Base-by-base conservation (phyloP, 352 stramenopile species). In the Pythium rishiriense region DNA sequence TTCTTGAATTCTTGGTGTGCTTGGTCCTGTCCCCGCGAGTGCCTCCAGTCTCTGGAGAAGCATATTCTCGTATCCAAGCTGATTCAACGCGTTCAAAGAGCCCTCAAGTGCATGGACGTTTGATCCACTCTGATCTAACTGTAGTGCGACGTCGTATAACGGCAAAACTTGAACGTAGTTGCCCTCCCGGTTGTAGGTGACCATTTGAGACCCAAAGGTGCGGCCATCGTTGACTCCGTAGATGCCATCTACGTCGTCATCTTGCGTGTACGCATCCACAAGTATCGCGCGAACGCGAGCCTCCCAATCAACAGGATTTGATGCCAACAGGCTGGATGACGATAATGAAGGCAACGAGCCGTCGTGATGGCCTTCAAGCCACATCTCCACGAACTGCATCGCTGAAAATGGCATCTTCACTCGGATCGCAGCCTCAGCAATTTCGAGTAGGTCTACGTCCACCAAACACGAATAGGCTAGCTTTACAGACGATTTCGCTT, bases 381-480 rank as follows among this genome's bases (percentile, higher is more conserved):
- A 93, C 85, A 93, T 88, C 59, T 96, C 87, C n/a, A 91, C 81
- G 55, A 90, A 96, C 54, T 96, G 87, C 82, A 96, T 93, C 1
- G 87, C 85, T 21, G 86, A 93, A 49, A 92, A 96, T 9, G 87
- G 87, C 84, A 96, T 94, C 47, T 95, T 89, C 4, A 88, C 83
- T 10, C 62, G 62, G 17, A 93, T 72, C 4, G 87, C 81, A 21
- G 86, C 79, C 24, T 70, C 72, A 5, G 87, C 87, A 46, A 96
- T 57, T 29, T 85, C 62, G 17, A 94, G 68, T 24, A 91, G 69
- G 46, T 90, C 71, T 6, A 88, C 66, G 26, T 92, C 75, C 24
- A 91, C 48, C 31, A 88, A 57, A 25, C 81, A 92, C 12, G 63
- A 70, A 58, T 94, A 94, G 1, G 75, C 70, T 22, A 66, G 42